These are phyloP conservation scores for Cantharellus cinnabarinus DNA, from an alignment of 768 basidiomycete species.

Conservation along the genomic window DNA sequence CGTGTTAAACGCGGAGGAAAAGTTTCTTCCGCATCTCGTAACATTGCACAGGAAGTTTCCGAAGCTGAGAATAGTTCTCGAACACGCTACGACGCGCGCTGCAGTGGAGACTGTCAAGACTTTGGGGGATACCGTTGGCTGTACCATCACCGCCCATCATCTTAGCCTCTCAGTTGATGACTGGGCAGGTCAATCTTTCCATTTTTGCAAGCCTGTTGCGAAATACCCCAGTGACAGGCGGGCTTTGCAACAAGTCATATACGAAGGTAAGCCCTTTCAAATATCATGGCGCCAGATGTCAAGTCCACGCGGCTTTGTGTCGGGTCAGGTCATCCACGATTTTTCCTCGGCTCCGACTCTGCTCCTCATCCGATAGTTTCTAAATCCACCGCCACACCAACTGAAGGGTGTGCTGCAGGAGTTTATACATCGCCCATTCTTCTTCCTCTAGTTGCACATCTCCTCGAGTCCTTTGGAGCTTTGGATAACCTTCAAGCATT, in stretches of 20 bases:
- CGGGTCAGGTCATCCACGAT: constrained; percentile 60
- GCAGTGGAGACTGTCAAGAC: constrained; percentile 73
- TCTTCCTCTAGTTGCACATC: constrained; percentile 71
- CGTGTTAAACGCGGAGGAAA: constrained; percentile 79
- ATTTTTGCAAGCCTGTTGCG: constrained; percentile 96
- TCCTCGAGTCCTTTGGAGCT: constrained; percentile 74
- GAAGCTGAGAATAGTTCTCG: constrained; percentile 78
- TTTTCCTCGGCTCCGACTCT: constrained; percentile 94
- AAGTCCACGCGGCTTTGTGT: not conserved
- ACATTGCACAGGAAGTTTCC: constrained; percentile 73
- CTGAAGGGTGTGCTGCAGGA: constrained; percentile 74
- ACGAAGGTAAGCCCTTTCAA: constrained; percentile 31
- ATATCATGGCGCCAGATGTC: not conserved
- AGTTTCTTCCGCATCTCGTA: constrained; percentile 72
- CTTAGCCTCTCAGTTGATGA: constrained; percentile 85
- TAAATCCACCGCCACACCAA: constrained; percentile 51
- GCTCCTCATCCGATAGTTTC: constrained; percentile 67
- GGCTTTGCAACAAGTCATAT: constrained; percentile 59
- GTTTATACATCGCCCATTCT: constrained; percentile 89
- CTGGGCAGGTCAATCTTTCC: constrained; percentile 87
- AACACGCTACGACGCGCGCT: constrained; percentile 86
- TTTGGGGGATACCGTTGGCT: constrained; percentile 67
- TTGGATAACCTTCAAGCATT: constrained; percentile 66
- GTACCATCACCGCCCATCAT: constrained; percentile 95
- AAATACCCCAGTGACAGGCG: constrained; percentile 84